These are phyloP conservation scores for Capronia epimyces DNA, from an alignment of 2,329 filamentous ascomycete genomes.

Conservation along the genomic window DNA sequence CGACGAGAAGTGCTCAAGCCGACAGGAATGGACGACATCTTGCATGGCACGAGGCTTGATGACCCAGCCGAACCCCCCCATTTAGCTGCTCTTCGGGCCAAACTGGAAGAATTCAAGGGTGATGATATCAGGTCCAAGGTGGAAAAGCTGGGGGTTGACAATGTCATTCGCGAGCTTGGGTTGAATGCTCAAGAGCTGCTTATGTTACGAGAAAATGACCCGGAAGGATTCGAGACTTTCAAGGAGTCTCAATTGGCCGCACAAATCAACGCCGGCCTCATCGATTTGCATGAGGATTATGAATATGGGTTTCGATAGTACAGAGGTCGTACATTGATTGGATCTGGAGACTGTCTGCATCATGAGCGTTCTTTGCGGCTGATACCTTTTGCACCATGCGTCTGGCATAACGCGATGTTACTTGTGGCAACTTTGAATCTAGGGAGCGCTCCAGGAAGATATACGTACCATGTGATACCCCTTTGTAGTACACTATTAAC, in stretches of 20 bases:
- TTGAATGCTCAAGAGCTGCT: conserved; percentile 44
- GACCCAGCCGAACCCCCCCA: conserved; percentile 40
- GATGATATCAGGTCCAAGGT: conserved; percentile 40
- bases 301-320: not conserved
- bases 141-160: conserved; percentile 37
- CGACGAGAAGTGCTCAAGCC: conserved; percentile 58
- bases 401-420: not conserved
- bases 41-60: conserved; percentile 34
- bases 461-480: too few species aligned
- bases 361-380: conserved; percentile 5
- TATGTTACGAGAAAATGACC: conserved; percentile 39
- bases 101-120: conserved; percentile 41
- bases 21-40: conserved; percentile 37
- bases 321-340: not conserved
- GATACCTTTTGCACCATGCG: not conserved
- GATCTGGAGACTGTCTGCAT: not conserved
- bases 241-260: conserved; percentile 44
- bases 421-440: not conserved
- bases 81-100: conserved; percentile 42
- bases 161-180: conserved; percentile 41
- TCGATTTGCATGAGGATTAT: conserved; percentile 4
- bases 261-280: conserved; percentile 29
- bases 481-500: too few species aligned
- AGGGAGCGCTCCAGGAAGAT: too few species aligned
- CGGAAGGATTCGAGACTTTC: conserved; percentile 42